Evolutionary conservation across 2,329 filamentous ascomycete genomes (phyloP), one percentile per base, ranked within the genome.

Genomic region (Calonectria leucothoes): DNA sequence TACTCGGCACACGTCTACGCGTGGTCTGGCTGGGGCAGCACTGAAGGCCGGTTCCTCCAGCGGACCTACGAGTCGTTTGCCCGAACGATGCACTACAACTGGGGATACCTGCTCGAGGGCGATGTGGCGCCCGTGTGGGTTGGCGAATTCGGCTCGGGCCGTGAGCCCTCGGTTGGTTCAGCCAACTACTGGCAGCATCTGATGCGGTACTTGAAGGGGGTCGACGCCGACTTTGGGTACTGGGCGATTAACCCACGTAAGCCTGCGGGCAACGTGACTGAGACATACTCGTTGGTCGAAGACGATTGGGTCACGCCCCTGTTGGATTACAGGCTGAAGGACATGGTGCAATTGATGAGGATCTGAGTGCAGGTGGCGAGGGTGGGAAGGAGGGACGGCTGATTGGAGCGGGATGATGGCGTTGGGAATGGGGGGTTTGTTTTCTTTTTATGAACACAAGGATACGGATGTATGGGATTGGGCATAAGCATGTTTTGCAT

Each of bases 191-290:
- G 92, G 92, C 83, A 84, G 52, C 91, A 93, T 81, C 82, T 94
- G 82, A 84, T 93, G 84, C 86, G 85, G 33, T 93, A 89, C 81
- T 85, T 94, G 71, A 87, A 88, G 78, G 82, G 85, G 3, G 82
- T 91, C 65, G 91, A 93, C 77, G 90, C 90, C 12, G 92, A 93
- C 77, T 93, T 92, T 84, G 92, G 90, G 8, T 94, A 94, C 82
- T 94, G 92, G 93, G 92, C 92, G 20, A 81, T 94, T 76, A 94
- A 94, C 83, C 90, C 92, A 48, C 86, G 90, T 59, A 94, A 94
- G 82, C 90, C 91, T 12, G 87, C 87, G 71, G 85, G 88, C 45
- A 87, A 92, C 81, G 87, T 84, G 63, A 85, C 83, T 37, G 92
- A 94, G 85, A 87, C 87, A 15, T 94, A 94, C 80, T 88, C 89